Evolutionary conservation across 1,284 basidiomycete species (phyloP), one percentile per base, ranked within the genome.

Genomic region (Fistulina hepatica): DNA sequence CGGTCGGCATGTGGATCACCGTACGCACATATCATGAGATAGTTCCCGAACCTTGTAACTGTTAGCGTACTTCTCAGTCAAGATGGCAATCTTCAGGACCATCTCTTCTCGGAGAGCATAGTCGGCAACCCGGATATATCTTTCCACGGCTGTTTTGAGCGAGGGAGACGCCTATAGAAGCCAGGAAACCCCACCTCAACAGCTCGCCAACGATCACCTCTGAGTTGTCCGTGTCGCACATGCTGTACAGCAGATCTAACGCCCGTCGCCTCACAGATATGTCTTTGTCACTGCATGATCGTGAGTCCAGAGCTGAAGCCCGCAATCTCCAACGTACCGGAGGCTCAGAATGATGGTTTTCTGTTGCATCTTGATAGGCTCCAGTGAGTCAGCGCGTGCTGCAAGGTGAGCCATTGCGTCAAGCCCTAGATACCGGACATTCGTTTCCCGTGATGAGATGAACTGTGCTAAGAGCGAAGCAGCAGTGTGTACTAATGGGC

Each of bases 401-500:
- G 95, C 95, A 8, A 98, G 75, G 63, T 97, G 93, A 5, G 95
- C 92, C 88, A 99, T 93, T 15, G 92, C 95, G 56, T 98, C 95
- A 38, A 99, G 71, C 17, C 94, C 93, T 27, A 99, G 78, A 62
- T 99, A 99, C 35, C 95, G 77, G 28, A 98, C 92, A 54, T 99
- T 99, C 15, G 95, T 98, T 61, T 99, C 95, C 56, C 93, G 93
- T 4, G 92, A 94, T 36, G 90, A 81, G 49, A 99, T 97, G 60
- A 98, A 97, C 4, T 84, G 77, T 27, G 94, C 94, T 10, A 99
- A 76, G 12, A 97, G 73, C 36, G 90, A 73, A 1, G 92, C 85
- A n/a, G 95, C 90, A 15, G 82, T 88, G 40, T 77, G 73, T 5
- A 97, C 94, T 8, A 97, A 71, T 8, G 81, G 76, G 2, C 93